These are phyloP conservation scores for Vanrija pseudolonga DNA, from an alignment of 1,284 basidiomycete genomes.

Conservation along the genomic window DNA sequence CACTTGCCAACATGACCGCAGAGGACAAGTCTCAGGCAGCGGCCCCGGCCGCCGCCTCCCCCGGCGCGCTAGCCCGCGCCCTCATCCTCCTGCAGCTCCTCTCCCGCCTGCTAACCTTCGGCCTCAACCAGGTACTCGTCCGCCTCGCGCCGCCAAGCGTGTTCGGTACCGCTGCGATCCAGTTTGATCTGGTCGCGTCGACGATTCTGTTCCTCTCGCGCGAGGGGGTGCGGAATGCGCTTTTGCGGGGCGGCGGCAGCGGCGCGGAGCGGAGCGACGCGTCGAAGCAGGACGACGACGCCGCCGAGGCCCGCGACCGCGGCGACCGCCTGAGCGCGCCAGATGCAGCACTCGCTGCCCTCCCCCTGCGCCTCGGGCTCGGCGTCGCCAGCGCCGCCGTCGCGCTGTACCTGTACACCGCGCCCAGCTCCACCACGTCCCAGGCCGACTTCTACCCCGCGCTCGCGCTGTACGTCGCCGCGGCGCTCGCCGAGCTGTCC, in stretches of 20 bases:
- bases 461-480: slow-evolving; percentile 65
- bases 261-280: too few species aligned
- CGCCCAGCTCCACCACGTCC: slow-evolving; percentile 54
- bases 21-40: not conserved
- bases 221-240: slow-evolving; percentile 82
- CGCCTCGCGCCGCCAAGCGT: slow-evolving; percentile 78
- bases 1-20: not conserved
- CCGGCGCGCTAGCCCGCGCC: slow-evolving; percentile 57
- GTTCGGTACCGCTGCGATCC: slow-evolving; percentile 80
- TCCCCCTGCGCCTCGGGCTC: slow-evolving; percentile 62
- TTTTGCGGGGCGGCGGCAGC: slow-evolving; percentile 59
- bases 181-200: slow-evolving; percentile 79
- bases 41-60: slow-evolving; percentile 12
- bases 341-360: slow-evolving; percentile 46
- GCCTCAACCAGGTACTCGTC: slow-evolving; percentile 77
- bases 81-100: slow-evolving; percentile 82
- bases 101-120: slow-evolving; percentile 78
- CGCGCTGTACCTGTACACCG: slow-evolving; percentile 55
- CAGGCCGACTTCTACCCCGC: slow-evolving; percentile 66
- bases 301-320: not conserved
- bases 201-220: slow-evolving; percentile 88
- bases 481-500: slow-evolving; percentile 70
- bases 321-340: not conserved
- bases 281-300: not conserved
- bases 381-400: slow-evolving; percentile 58